Percentiles rank a stretch among this genome's conserved stretches.
phyloP scores from a whole-genome alignment of 257 asterid species.

The Solanum medicagineum region DNA sequence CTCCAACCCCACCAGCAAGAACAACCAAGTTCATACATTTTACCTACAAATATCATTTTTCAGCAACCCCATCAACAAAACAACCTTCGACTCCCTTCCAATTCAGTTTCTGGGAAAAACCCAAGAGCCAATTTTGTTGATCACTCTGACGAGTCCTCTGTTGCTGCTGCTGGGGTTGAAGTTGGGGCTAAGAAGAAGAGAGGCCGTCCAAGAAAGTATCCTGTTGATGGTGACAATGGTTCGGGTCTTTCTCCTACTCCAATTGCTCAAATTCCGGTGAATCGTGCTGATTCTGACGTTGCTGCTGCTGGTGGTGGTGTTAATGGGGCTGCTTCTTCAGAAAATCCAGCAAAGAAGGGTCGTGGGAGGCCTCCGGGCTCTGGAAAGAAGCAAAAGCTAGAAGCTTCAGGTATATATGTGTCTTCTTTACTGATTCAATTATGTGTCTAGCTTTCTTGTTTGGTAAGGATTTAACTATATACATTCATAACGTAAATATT shows the following conservation, averaged over 20 bases:
- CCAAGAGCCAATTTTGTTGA: background rate
- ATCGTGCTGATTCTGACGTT: conserved; percentile 7
- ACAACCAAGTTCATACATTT: background rate
- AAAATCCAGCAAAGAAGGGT: conserved; percentile 15
- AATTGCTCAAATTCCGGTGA: conserved; percentile 24
- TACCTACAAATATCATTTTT: background rate
- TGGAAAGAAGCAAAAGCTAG: conserved; percentile 21
- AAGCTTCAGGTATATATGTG: conserved; percentile 18
- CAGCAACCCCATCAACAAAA: conserved; percentile 21
- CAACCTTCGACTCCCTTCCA: conserved; percentile 32
- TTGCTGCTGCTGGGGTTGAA: background rate
- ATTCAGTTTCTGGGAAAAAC: conserved; percentile 1
- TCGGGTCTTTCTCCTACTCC: conserved; percentile 53
- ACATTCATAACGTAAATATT: too few species aligned
- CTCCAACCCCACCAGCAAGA: conserved; percentile 6
- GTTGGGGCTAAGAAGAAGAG: conserved; percentile 32
- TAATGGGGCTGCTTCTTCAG: conserved; percentile 12
- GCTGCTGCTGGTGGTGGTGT: conserved; percentile 8
- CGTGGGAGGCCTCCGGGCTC: conserved; percentile 44
- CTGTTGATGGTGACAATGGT: conserved; percentile 42
- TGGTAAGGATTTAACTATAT: background rate
- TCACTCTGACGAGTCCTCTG: conserved; percentile 22
- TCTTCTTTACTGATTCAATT: background rate
- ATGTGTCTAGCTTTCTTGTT: background rate
- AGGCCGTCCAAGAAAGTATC: conserved; percentile 54